Conservation (phyloP, 1,139 yeast genomes). For the Kurtzmaniella quercitrusa region DNA sequence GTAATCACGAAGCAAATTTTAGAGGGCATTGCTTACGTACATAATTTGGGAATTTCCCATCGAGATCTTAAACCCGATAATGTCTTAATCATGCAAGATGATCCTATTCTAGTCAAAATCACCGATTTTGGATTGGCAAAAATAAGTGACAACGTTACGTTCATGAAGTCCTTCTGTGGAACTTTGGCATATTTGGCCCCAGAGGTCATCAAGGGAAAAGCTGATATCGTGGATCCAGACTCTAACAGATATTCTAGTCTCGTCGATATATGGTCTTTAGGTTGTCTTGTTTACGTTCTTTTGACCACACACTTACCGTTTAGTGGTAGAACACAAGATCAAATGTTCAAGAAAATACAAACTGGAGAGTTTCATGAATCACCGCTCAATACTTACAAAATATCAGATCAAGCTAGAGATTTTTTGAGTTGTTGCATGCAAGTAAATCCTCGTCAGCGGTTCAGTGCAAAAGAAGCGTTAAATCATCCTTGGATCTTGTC, state of each 20-base stretch:
- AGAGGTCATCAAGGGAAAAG: slow-evolving; percentile 78
- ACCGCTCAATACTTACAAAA: slow-evolving; percentile 65
- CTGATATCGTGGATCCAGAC: slow-evolving; percentile 27
- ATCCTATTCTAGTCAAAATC: slow-evolving; percentile 83
- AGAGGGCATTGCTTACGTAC: slow-evolving; percentile 83
- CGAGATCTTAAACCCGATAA: slow-evolving; percentile 93
- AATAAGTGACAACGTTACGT: slow-evolving; percentile 69
- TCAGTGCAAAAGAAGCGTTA: slow-evolving; percentile 70
- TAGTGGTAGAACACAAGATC: slow-evolving; percentile 87
- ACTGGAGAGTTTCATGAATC: slow-evolving; percentile 78
- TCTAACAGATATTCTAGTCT: slow-evolving; percentile 66
- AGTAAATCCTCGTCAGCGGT: slow-evolving; percentile 67
- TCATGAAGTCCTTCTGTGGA: slow-evolving; percentile 87
- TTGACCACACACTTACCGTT: slow-evolving; percentile 91
- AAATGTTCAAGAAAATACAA: slow-evolving; percentile 70
- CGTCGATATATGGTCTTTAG: slow-evolving; percentile 91
- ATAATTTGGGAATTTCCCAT: slow-evolving; percentile 84
- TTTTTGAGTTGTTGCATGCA: slow-evolving; percentile 67
- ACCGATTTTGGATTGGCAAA: slow-evolving; percentile 93
- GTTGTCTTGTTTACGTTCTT: slow-evolving; percentile 86
- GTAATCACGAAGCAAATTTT: slow-evolving; percentile 82
- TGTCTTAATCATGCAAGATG: slow-evolving; percentile 83
- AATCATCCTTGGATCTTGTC: slow-evolving; percentile 60
- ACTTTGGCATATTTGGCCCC: slow-evolving; percentile 93
- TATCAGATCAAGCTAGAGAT: slow-evolving; percentile 62